Conservation (phyloP, 257 asterid species). For the Salvia splendens region DNA sequence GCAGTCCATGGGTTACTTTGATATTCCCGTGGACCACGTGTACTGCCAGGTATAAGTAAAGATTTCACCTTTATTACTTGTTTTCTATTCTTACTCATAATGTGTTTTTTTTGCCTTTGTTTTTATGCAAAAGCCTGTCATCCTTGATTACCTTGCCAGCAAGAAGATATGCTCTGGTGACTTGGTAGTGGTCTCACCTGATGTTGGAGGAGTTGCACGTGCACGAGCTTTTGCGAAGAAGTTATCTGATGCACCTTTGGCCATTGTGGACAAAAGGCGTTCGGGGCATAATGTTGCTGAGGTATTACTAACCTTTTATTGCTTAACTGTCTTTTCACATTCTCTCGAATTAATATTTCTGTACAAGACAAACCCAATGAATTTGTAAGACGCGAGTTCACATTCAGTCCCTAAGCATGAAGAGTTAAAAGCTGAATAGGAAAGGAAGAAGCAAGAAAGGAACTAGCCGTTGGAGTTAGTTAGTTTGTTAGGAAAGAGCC, state of each 20-base stretch:
- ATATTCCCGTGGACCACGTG: slow-evolving; percentile 92
- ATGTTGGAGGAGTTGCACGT: slow-evolving; percentile 96
- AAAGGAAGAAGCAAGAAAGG: too few species aligned
- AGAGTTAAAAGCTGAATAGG: too few species aligned
- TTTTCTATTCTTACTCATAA: neutral
- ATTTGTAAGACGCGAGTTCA: too few species aligned
- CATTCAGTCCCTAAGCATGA: too few species aligned
- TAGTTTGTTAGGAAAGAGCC: too few species aligned
- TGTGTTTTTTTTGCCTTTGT: neutral
- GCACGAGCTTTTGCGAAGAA: slow-evolving; percentile 94
- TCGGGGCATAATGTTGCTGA: slow-evolving; percentile 84
- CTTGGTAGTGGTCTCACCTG: slow-evolving; percentile 94
- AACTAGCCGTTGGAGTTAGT: too few species aligned
- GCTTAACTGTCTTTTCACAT: slow-evolving; percentile 24
- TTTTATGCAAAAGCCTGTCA: slow-evolving; percentile 65
- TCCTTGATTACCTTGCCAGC: slow-evolving; percentile 96
- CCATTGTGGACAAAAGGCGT: slow-evolving; percentile 95
- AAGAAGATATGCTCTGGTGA: slow-evolving; percentile 72
- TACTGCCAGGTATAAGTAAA: slow-evolving; percentile 68
- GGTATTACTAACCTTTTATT: slow-evolving; percentile 44
- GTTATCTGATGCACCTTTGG: slow-evolving; percentile 93
- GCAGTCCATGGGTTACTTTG: slow-evolving; percentile 92
- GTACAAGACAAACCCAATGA: neutral
- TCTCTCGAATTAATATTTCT: slow-evolving; percentile 10
- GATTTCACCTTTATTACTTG: slow-evolving; percentile 13